Evolutionary conservation across 2,329 filamentous ascomycete species (phyloP), one percentile per base, ranked within the genome.

Genomic region (Zarea fungicola): DNA sequence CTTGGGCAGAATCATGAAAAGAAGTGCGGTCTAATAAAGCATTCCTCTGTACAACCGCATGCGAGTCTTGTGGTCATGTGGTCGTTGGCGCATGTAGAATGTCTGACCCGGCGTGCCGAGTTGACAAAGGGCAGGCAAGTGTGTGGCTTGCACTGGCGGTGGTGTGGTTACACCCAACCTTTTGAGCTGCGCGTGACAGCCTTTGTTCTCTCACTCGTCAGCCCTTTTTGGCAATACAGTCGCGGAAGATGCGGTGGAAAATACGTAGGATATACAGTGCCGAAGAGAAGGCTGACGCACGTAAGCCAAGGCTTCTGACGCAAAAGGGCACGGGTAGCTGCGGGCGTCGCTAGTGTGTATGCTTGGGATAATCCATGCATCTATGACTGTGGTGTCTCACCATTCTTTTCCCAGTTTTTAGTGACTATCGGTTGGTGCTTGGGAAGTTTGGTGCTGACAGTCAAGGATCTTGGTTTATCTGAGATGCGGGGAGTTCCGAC

Each of bases 391-490:
- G 29, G 44, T 28, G 32, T 34, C 21, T 34, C 16, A 34, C 34
- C 25, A 35, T 18, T 8, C 18, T 37, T 16, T 32, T 7, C 21
- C n/a, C 18, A 7, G 18, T 16, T 42, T 8, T 29, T 6, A 36
- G 14, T 35, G 29, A 7, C 13, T 29, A 7, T 29, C 26, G 26
- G 26, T 13, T 39, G 42, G 43, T 29, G 25, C 29, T 31, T 46
- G 16, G 36, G 21, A 16, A 32, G 13, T n/a, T 6, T 18, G 21
- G 31, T 16, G n/a, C 3, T 18, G 26, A 13, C 13, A 14, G 19
- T 28, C 36, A 21, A 48, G 44, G 44, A 48, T 48, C 44, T 48
- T 35, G 35, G 21, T 46, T 28, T 32, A 48, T 48, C 44, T 48
- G 26, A 48, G 44, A 48, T 48, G 21, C 28, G 44, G 44, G n/a